Conservation (phyloP, 73 alveolate genomes). For the Blepharisma japonicum region DNA sequence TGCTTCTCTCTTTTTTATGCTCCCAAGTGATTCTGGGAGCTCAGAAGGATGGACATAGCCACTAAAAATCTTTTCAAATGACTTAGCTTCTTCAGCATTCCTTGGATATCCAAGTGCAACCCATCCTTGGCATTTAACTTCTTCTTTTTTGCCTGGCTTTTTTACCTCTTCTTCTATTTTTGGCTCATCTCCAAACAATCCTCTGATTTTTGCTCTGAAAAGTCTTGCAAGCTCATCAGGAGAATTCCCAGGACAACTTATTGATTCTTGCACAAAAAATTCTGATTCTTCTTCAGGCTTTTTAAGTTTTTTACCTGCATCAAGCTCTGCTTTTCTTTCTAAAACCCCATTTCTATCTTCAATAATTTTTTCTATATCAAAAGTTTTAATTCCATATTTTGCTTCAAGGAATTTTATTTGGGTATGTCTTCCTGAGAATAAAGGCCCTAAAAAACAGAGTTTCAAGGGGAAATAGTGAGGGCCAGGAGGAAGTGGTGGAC, state of each 20-base stretch:
- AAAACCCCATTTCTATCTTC: conserved; percentile 13
- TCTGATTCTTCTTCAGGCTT: conserved; percentile 23
- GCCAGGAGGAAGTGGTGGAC: conserved; percentile 2
- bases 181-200: conserved; percentile 17
- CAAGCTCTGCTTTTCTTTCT: conserved; percentile 20
- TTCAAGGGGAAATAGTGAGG: conserved; percentile 26
- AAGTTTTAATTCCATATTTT: conserved; percentile 9
- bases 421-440: conserved; percentile 4
- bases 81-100: neutral
- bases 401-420: neutral
- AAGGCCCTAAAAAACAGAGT: neutral
- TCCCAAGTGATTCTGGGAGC: neutral
- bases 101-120: neutral
- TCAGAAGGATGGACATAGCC: neutral
- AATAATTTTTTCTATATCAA: conserved; percentile 19
- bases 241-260: neutral
- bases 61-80: neutral
- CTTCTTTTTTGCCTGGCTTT: conserved; percentile 11
- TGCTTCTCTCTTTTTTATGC: neutral
- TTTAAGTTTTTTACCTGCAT: conserved; percentile 22
- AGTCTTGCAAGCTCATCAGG: neutral
- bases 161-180: conserved; percentile 18
- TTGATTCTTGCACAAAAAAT: neutral
- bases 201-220: conserved; percentile 19
- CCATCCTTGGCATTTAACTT: conserved; percentile 30